Conservation (phyloP, 441 rosid genomes). For the Daphne laureola region DNA sequence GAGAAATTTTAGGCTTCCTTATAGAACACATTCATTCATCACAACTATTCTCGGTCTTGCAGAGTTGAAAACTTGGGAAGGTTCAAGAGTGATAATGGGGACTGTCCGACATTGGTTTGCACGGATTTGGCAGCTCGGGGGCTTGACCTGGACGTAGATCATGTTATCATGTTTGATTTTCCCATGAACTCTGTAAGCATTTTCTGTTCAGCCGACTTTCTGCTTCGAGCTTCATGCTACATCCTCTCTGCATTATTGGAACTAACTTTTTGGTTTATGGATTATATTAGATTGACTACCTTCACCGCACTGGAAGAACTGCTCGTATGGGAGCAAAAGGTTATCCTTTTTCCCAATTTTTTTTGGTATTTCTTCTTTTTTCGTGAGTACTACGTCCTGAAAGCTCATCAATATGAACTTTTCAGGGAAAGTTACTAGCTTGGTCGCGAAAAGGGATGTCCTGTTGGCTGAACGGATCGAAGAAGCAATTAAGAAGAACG, state of each 20-base stretch:
- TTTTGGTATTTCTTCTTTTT: no score
- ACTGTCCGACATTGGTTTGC: constrained; percentile 87
- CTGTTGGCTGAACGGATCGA: constrained; percentile 62
- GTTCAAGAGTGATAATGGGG: constrained; percentile 81
- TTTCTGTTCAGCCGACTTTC: background rate
- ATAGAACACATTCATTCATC: background rate
- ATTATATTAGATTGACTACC: constrained; percentile 72
- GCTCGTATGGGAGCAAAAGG: constrained; percentile 42
- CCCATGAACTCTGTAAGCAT: constrained; percentile 76
- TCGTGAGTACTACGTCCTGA: no score
- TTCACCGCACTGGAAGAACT: constrained; percentile 92
- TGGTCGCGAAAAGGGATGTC: constrained; percentile 62
- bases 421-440: constrained; percentile 85
- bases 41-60: constrained; percentile 13
- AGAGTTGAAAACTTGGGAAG: constrained; percentile 81
- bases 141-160: constrained; percentile 82
- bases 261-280: constrained; percentile 7
- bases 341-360: no score
- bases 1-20: background rate
- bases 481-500: constrained; percentile 80
- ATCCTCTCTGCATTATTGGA: background rate
- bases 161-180: constrained; percentile 89
- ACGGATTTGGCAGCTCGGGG: constrained; percentile 96
- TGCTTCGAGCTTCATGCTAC: background rate
- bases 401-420: constrained; percentile 5